Evolutionary conservation across 495 filamentous ascomycete species (phyloP), one percentile per base, ranked within the genome.

Genomic region (Xylaria telfairii): DNA sequence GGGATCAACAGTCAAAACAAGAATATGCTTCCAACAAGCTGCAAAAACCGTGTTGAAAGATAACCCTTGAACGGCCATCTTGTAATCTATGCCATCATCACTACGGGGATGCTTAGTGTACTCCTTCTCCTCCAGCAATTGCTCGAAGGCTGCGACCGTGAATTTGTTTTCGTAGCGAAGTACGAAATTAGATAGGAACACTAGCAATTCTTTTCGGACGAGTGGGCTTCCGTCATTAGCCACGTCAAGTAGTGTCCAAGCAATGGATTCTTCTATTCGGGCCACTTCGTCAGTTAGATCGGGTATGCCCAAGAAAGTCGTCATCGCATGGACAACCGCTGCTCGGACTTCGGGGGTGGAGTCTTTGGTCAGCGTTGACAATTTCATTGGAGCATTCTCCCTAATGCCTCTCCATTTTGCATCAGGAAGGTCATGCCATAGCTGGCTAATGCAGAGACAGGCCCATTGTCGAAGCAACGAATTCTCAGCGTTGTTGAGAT

Each of bases 351-450:
- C 96, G n/a, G 94, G 92, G 49, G 94, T 93, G 26, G 90, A 89
- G 76, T 99, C 96, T n/a, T 91, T 90, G 65, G 91, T 92, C 37
- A 97, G 86, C 57, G 90, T 89, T 49, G 91, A 92, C 0, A 99
- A 87, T 73, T 92, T 90, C 60, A 89, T 81, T 44, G 93, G 92
- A 9, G 95, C 96, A 69, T 88, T 87, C 74, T 91, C 92, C 56
- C 92, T 85, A 69, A 98, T 97, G 21, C 93, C 96, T 77, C 91
- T 88, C 93, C 94, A 97, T 78, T 98, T 98, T 2, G 94, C 95
- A 72, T 97, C 94, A 0, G 94, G 88, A 62, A 92, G 92, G 77
- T 96, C 92, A 42, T 87, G 87, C 95, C 96, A 99, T 8, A 99
- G 87, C 83, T 97, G 95, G 77, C 95, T 97, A 46, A 99, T 90